A percentile compares a stretch with the other conserved stretches of the same genome.
phyloP scores from a whole-genome alignment of 2,329 filamentous ascomycete genomes.

The Arachnomyces sp. region DNA sequence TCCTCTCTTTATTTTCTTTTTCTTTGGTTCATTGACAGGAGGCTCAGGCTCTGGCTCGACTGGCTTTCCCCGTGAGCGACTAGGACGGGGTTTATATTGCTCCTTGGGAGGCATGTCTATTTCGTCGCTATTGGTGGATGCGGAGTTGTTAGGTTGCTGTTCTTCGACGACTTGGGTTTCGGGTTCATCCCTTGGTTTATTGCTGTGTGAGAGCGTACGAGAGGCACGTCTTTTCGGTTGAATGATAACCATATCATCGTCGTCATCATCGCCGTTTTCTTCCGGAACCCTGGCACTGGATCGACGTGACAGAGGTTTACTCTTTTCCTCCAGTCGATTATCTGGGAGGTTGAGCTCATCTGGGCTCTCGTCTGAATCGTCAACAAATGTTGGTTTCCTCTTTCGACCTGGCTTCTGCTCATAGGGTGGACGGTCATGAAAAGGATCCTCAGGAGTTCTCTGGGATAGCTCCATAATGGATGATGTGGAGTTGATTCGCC shows the following conservation, averaged over 20 bases:
- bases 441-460: no score
- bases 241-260: background rate
- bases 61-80: constrained; percentile 19
- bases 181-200: background rate
- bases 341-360: no score
- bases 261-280: background rate
- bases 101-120: constrained; percentile 25
- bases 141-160: constrained; percentile 10
- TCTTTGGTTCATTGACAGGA: constrained; percentile 26
- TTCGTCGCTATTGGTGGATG: constrained; percentile 18
- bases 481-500: no score
- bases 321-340: no score
- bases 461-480: no score
- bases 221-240: background rate
- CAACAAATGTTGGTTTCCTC: no score
- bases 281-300: background rate
- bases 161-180: background rate
- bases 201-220: background rate
- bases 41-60: constrained; percentile 16
- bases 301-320: no score
- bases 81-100: constrained; percentile 31
- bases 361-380: no score
- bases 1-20: constrained; percentile 37
- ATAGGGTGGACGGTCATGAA: no score
- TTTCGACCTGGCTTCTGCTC: no score